Conservation (phyloP, 148 eudicot genomes). For the Selenicereus undatus region DNA sequence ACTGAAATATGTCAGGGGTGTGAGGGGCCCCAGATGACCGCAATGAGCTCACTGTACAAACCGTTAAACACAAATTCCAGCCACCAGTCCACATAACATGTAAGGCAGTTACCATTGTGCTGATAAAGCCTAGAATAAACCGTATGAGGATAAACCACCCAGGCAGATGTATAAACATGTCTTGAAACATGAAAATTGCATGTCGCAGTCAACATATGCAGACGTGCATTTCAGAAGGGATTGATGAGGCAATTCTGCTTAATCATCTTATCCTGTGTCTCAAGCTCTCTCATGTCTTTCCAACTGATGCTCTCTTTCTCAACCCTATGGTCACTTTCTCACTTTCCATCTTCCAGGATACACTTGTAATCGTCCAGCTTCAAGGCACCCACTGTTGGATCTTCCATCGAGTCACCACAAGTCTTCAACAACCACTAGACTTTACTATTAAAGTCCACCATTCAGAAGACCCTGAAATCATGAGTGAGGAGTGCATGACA, state of each 20-base stretch:
- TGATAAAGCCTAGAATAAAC: neutral
- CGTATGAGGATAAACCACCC: neutral
- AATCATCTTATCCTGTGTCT: neutral
- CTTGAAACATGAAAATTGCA: neutral
- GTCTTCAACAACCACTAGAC: neutral
- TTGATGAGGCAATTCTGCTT: neutral
- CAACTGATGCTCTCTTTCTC: neutral
- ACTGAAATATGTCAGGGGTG: neutral
- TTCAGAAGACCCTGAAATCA: neutral
- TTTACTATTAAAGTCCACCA: neutral
- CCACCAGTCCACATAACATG: neutral
- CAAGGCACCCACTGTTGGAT: neutral
- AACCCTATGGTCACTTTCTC: neutral
- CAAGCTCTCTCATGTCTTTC: neutral
- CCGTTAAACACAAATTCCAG: neutral
- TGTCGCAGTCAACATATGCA: neutral
- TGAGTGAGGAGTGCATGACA: neutral
- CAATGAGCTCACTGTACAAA: neutral
- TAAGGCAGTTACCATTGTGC: neutral
- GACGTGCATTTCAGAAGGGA: neutral
- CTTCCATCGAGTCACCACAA: neutral
- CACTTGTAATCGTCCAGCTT: neutral
- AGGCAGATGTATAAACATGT: neutral
- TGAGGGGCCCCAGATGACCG: neutral
- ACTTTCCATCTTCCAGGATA: neutral